Conservation (phyloP, 139 green algal genomes). For the Chlamydomonas sphaeroides region DNA sequence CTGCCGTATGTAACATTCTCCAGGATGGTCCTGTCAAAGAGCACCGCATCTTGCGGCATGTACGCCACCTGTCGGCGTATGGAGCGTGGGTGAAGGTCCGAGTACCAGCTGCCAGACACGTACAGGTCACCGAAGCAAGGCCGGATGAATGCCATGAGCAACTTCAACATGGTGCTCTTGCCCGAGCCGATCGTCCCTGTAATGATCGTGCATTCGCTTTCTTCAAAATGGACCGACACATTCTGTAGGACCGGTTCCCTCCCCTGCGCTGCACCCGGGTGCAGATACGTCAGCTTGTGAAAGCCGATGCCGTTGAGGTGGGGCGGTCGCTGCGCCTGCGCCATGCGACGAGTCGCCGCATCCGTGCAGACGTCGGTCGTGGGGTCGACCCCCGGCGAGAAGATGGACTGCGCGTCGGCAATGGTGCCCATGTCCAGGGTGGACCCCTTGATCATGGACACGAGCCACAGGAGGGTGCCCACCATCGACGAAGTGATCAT, state of each 20-base stretch:
- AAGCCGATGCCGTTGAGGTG: not conserved
- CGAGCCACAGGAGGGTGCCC: not conserved
- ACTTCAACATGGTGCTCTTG: not conserved
- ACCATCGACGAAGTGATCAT: not conserved
- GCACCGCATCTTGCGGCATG: not conserved
- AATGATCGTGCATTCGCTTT: not conserved
- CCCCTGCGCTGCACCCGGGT: not conserved
- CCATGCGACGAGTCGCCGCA: too few species aligned
- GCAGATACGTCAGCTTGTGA: not conserved
- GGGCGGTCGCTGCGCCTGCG: too few species aligned
- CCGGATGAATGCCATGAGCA: not conserved
- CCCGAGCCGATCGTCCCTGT: not conserved
- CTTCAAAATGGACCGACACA: not conserved
- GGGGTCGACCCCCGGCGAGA: too few species aligned
- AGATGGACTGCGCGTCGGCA: not conserved
- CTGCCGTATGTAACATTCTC: not conserved
- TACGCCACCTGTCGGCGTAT: not conserved
- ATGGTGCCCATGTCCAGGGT: not conserved
- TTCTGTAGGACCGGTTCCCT: not conserved
- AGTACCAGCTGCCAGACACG: not conserved
- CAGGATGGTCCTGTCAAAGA: not conserved
- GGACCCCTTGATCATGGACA: not conserved
- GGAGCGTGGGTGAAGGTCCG: not conserved
- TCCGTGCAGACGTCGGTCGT: too few species aligned
- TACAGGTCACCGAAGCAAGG: not conserved